Conservation (phyloP, 768 basidiomycete species). For the Phlegmacium glaucopus region DNA sequence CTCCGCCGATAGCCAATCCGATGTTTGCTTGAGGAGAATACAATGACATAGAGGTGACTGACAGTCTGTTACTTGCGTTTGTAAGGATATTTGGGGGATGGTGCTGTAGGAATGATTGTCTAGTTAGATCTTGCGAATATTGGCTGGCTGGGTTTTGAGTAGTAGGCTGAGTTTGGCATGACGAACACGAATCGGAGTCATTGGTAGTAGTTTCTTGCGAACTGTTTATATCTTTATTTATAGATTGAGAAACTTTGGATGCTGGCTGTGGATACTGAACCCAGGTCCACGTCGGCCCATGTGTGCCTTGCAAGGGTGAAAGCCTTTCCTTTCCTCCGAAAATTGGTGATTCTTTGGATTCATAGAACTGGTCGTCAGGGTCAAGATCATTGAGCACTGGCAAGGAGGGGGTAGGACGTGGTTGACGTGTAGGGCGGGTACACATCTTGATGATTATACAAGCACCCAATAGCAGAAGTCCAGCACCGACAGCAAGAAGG, state of each 20-base stretch:
- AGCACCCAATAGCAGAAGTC: slow-evolving; percentile 44
- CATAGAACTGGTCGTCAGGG: slow-evolving; percentile 41
- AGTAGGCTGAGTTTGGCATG: too few species aligned
- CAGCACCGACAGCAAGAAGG: slow-evolving; percentile 50
- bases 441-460: slow-evolving; percentile 47
- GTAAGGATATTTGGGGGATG: slow-evolving; percentile 15
- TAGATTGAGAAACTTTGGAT: background rate
- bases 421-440: slow-evolving; percentile 45
- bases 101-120: too few species aligned
- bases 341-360: slow-evolving; percentile 60
- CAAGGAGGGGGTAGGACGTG: slow-evolving; percentile 69
- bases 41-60: slow-evolving; percentile 42
- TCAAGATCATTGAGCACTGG: slow-evolving; percentile 63
- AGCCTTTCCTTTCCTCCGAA: slow-evolving; percentile 74
- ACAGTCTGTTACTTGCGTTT: slow-evolving; percentile 34
- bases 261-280: slow-evolving; percentile 47
- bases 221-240: too few species aligned
- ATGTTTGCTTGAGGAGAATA: slow-evolving; percentile 41
- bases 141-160: too few species aligned
- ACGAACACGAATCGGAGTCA: too few species aligned
- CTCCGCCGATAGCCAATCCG: slow-evolving; percentile 32
- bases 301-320: slow-evolving; percentile 40
- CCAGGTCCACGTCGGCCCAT: slow-evolving; percentile 53
- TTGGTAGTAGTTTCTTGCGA: too few species aligned
- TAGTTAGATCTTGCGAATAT: too few species aligned